A percentile compares a stretch with the other conserved stretches of the same genome.
Conservation (phyloP, 495 filamentous ascomycete species). For the Xylaria acuta region DNA sequence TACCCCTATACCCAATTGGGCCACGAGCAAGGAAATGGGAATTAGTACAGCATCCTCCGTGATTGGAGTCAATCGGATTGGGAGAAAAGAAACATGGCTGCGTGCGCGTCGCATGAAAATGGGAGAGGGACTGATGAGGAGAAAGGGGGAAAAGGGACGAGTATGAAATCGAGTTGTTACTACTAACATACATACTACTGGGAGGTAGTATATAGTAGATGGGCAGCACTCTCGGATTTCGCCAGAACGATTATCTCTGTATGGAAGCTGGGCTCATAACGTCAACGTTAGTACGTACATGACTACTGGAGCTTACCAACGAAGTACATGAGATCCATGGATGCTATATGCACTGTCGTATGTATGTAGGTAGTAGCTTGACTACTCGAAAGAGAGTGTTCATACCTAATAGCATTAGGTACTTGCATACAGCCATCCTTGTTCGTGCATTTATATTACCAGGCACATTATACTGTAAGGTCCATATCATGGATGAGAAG, state of each 20-base stretch:
- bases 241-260: background rate
- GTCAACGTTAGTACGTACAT: background rate
- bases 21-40: conserved; percentile 17
- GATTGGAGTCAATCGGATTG: background rate
- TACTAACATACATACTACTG: background rate
- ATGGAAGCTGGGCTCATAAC: no score
- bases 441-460: conserved; percentile 8
- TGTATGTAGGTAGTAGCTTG: background rate
- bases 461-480: background rate
- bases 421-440: background rate
- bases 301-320: background rate
- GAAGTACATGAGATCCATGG: background rate
- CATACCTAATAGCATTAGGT: background rate
- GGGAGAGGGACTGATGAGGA: background rate
- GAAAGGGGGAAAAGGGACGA: background rate
- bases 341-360: background rate
- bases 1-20: conserved; percentile 22
- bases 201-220: background rate
- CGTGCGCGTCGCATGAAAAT: background rate
- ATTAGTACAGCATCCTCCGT: conserved; percentile 12
- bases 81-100: background rate
- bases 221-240: background rate
- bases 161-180: background rate
- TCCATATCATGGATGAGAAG: background rate
- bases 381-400: background rate